Percentiles rank a stretch among this genome's conserved stretches.
phyloP scores from a whole-genome alignment of 1,284 basidiomycete genomes.

The Hemileia vastatrix region DNA sequence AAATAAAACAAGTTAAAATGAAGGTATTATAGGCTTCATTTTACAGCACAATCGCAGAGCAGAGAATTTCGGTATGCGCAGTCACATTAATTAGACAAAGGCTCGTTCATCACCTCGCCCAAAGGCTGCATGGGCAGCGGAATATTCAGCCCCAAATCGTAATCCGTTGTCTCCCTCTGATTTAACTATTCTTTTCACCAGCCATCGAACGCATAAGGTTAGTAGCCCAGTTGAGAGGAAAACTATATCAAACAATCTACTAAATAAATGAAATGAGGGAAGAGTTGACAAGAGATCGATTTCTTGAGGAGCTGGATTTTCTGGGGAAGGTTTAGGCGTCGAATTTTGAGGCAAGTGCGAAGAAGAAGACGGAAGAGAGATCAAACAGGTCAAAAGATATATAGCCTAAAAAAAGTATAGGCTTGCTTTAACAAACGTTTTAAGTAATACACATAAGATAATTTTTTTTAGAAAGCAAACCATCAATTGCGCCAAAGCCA shows the following conservation, averaged over 20 bases:
- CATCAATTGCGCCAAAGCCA: constrained; percentile 47
- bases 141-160: too few relatives aligned
- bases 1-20: too few relatives aligned
- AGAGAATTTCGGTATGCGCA: too few relatives aligned
- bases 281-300: constrained; percentile 43
- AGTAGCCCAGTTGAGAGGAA: constrained; percentile 43
- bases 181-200: constrained; percentile 30
- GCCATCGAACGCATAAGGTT: constrained; percentile 31
- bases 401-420: constrained; percentile 37
- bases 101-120: too few relatives aligned
- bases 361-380: constrained; percentile 44
- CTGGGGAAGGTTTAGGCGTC: neutral
- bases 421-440: too few relatives aligned
- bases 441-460: too few relatives aligned
- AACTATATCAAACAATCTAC: constrained; percentile 46
- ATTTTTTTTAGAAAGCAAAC: too few relatives aligned
- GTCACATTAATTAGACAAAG: too few relatives aligned
- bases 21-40: too few relatives aligned
- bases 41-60: too few relatives aligned
- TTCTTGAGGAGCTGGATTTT: constrained; percentile 11
- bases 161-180: too few relatives aligned
- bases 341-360: constrained; percentile 26
- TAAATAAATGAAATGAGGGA: constrained; percentile 46
- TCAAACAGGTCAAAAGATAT: constrained; percentile 47
- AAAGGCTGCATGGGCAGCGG: too few relatives aligned